Percentiles rank a stretch among this genome's conserved stretches.
These are phyloP conservation scores for Hymenoscyphus fructigenus DNA, from an alignment of 2,329 filamentous ascomycete genomes.

Conservation along the genomic window DNA sequence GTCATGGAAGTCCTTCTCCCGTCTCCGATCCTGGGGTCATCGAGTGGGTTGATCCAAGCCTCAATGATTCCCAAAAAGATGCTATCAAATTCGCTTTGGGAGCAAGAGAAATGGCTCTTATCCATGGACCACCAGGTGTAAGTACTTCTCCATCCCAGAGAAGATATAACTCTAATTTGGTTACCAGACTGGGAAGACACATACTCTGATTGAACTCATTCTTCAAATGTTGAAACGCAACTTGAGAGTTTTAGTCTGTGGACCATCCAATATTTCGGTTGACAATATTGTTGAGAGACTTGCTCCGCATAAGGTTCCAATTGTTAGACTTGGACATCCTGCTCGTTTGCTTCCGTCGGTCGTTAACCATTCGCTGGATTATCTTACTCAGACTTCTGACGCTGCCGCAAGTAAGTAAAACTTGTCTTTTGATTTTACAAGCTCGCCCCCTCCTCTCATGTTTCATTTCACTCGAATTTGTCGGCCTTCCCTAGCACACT, in stretches of 20 bases:
- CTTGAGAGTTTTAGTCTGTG: slow-evolving; percentile 83
- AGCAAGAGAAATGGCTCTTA: slow-evolving; percentile 78
- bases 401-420: slow-evolving; percentile 61
- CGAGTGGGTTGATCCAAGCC: slow-evolving; percentile 59
- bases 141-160: slow-evolving; percentile 29
- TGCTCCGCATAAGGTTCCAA: slow-evolving; percentile 77
- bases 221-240: slow-evolving; percentile 78
- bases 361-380: slow-evolving; percentile 84
- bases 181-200: slow-evolving; percentile 82
- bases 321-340: slow-evolving; percentile 89
- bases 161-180: slow-evolving; percentile 11
- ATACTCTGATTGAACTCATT: slow-evolving; percentile 93
- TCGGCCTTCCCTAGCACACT: neutral
- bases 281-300: slow-evolving; percentile 93
- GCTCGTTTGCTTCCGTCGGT: slow-evolving; percentile 87
- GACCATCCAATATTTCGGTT: slow-evolving; percentile 93
- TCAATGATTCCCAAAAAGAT: slow-evolving; percentile 67
- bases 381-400: slow-evolving; percentile 86
- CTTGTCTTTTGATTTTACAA: neutral
- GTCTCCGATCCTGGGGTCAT: slow-evolving; percentile 50
- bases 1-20: slow-evolving; percentile 52
- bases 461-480: neutral
- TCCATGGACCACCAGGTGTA: slow-evolving; percentile 88
- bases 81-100: slow-evolving; percentile 80
- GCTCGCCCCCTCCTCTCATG: neutral